phyloP scores from a whole-genome alignment of 331 rosid species.

The Telfairia occidentalis region DNA sequence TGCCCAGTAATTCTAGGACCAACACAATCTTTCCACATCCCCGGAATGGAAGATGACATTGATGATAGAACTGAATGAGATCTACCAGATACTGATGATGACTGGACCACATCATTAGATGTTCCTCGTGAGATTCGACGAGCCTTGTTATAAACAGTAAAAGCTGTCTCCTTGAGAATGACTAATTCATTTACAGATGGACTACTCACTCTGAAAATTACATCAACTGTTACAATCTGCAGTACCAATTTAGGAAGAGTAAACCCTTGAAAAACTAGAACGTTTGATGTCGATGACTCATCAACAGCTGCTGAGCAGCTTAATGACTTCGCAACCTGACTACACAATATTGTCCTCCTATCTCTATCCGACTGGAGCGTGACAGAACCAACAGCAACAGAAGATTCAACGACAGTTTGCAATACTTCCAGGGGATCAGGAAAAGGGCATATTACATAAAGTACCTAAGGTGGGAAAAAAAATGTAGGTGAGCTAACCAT shows the following conservation, averaged over 20 bases:
- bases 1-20: constrained; percentile 84
- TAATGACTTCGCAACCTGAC: constrained; percentile 83
- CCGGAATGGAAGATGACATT: constrained; percentile 71
- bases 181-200: constrained; percentile 79
- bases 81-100: constrained; percentile 52
- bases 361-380: constrained; percentile 79
- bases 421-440: constrained; percentile 91
- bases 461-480: constrained; percentile 41
- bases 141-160: constrained; percentile 87
- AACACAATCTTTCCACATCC: constrained; percentile 91
- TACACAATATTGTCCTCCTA: constrained; percentile 61
- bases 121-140: constrained; percentile 82
- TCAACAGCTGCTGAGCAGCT: constrained; percentile 87
- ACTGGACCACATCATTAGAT: constrained; percentile 46
- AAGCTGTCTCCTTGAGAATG: constrained; percentile 84
- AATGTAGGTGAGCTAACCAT: not conserved
- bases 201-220: constrained; percentile 83
- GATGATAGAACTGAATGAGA: constrained; percentile 71
- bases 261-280: constrained; percentile 74
- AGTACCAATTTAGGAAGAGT: constrained; percentile 74
- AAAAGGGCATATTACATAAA: constrained; percentile 95
- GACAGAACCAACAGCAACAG: constrained; percentile 86
- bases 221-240: constrained; percentile 93
- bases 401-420: constrained; percentile 79
- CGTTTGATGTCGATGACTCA: constrained; percentile 79